Evolutionary conservation across 768 basidiomycete species (phyloP).

Genomic region (Pleurotus platypus): DNA sequence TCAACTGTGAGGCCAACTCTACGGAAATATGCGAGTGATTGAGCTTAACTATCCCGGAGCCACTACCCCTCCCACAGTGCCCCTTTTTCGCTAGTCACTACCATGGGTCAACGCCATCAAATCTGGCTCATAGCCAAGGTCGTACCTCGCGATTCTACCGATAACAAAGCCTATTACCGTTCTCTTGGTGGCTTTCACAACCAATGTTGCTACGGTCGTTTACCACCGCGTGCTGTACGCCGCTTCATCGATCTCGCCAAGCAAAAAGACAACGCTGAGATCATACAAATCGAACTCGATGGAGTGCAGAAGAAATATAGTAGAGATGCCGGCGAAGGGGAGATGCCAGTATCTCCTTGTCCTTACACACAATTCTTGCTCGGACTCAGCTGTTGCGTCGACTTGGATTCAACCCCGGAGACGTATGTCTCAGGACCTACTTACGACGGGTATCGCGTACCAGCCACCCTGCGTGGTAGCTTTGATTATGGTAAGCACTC

Average conservation of each 20-base stretch:
- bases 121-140: slow-evolving; percentile 34
- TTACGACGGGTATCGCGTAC: slow-evolving; percentile 15
- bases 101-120: slow-evolving; percentile 40
- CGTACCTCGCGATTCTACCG: slow-evolving; percentile 15
- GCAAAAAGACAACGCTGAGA: slow-evolving; percentile 30
- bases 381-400: slow-evolving; percentile 22
- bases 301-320: slow-evolving; percentile 27
- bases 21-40: too few relatives aligned
- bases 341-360: slow-evolving; percentile 22
- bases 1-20: too few relatives aligned
- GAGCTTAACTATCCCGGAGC: too few relatives aligned
- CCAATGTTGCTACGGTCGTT: slow-evolving; percentile 34
- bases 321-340: slow-evolving; percentile 8
- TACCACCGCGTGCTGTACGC: slow-evolving; percentile 25
- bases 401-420: slow-evolving; percentile 16
- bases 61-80: too few relatives aligned
- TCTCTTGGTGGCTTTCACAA: slow-evolving; percentile 37
- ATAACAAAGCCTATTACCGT: slow-evolving; percentile 25
- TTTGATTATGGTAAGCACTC: slow-evolving; percentile 20
- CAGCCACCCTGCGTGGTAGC: slow-evolving; percentile 20
- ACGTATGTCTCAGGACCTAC: slow-evolving; percentile 14
- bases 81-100: neutral
- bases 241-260: slow-evolving; percentile 31
- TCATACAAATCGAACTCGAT: slow-evolving; percentile 26
- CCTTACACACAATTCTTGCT: slow-evolving; percentile 28